Base-by-base conservation (phyloP, 2,329 filamentous ascomycete species). In the Bipolaris sorokiniana region DNA sequence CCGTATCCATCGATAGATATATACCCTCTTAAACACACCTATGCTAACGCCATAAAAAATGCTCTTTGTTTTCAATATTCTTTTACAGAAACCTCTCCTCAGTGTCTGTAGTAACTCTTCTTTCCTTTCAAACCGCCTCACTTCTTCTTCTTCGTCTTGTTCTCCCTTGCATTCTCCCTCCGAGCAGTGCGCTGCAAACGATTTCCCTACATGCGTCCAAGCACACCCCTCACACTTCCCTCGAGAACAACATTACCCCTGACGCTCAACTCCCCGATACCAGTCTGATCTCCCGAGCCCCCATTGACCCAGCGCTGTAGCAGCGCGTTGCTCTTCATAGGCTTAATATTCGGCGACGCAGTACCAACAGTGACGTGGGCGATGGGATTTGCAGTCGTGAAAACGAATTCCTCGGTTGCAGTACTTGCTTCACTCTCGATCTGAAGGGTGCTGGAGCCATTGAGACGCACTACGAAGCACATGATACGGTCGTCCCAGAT, bases 291-390 rank as follows among this genome's bases (percentile, higher is more conserved):
- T 2, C 71, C 83, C 70, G 75, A 81, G 0, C 86, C 86, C 48
- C 78, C 76, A 61, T 88, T 82, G 59, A 95, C 72, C 94, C 94
- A 98, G 58, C 82, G 81, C 62, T 82, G 82, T 56, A 99, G 76
- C 70, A 99, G 67, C 57, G 91, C 88, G 72, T 99, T 99, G 79
- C 93, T 96, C 81, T 99, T 94, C 77, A 90, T 93, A 0, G 95
- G 94, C 80, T 97, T 98, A 69, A 98, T 86, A 7, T 82, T 76
- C 45, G 82, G 77, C 63, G 88, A 84, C 9, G 87, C 86, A 0
- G 95, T 99, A 18, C 95, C 95, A 7, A 98, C 83, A 0, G 95
- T 99, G 58, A 99, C 86, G 74, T 99, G 95, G 10, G 93, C 87
- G 31, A 96, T 83, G 13, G 82, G 78, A 71, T 99, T 99, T 41